phyloP scores from a whole-genome alignment of 169 alveolate species.

The Ichthyophthirius multifiliis region DNA sequence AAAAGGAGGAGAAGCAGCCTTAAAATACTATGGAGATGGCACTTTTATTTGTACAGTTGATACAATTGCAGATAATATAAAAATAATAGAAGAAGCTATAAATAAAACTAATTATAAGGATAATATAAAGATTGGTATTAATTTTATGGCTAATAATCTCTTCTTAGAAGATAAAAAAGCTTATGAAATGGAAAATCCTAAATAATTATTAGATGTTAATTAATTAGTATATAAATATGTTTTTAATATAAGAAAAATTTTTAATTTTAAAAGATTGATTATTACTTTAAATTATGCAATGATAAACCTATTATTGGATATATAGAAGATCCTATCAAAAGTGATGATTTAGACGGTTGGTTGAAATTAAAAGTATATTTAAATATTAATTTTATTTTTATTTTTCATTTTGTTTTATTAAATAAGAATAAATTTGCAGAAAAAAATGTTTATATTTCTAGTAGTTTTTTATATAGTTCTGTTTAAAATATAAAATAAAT shows the following conservation, averaged over 20 bases:
- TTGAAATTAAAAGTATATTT: conserved; percentile 5
- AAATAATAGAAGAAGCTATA: conserved; percentile 41
- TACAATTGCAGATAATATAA: conserved; percentile 33
- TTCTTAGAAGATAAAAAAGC: conserved; percentile 28
- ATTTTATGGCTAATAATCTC: conserved; percentile 25
- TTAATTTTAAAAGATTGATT: conserved; percentile 3
- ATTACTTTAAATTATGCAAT: conserved; percentile 29
- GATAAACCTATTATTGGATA: conserved; percentile 34
- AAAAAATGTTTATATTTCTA: neutral
- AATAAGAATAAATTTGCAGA: conserved; percentile 1
- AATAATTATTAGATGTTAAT: conserved; percentile 30
- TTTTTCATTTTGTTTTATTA: neutral
- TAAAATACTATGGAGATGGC: conserved; percentile 31
- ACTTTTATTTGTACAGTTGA: conserved; percentile 39
- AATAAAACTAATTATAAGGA: conserved; percentile 28
- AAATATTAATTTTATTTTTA: neutral
- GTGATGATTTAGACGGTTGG: conserved; percentile 33
- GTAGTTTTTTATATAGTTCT: neutral
- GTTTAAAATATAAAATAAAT: neutral
- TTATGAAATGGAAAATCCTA: conserved; percentile 44
- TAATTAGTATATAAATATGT: neutral
- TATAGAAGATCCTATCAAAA: conserved; percentile 27
- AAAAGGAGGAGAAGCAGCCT: conserved; percentile 43
- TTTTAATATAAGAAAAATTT: neutral
- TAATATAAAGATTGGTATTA: conserved; percentile 14